Conservation (phyloP, 441 rosid species). For the Lepidium campestre region DNA sequence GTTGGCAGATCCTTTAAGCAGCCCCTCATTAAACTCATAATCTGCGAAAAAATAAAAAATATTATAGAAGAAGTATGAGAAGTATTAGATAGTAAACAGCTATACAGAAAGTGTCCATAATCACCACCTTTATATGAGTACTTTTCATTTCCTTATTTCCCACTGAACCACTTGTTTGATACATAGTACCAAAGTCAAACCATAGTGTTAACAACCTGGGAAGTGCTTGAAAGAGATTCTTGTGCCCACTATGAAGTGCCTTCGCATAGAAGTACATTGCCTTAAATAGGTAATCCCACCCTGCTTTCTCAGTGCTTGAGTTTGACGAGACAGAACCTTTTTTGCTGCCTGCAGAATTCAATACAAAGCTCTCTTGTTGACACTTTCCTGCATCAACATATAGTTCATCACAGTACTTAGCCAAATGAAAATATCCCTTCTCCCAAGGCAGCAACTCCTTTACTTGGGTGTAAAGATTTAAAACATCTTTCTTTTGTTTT, state of each 20-base stretch:
- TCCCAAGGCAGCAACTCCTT: constrained; percentile 97
- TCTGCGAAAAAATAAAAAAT: constrained; percentile 42
- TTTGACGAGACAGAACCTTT: constrained; percentile 52
- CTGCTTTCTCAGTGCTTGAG: constrained; percentile 52
- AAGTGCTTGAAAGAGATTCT: constrained; percentile 96
- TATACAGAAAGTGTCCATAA: constrained; percentile 8
- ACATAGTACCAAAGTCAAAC: constrained; percentile 95
- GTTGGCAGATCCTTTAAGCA: constrained; percentile 98
- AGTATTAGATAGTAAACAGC: constrained; percentile 1
- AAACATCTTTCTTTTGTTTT: constrained; percentile 97
- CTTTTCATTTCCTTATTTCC: constrained; percentile 68
- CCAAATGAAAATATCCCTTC: constrained; percentile 92
- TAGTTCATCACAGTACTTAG: constrained; percentile 93
- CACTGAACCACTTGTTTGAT: constrained; percentile 49
- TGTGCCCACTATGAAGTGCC: constrained; percentile 96
- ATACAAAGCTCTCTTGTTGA: constrained; percentile 72
- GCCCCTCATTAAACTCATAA: constrained; percentile 83
- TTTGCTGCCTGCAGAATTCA: constrained; percentile 39
- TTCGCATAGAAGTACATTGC: constrained; percentile 87
- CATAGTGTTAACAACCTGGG: constrained; percentile 96
- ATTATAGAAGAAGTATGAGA: neutral
- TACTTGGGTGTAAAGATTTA: constrained; percentile 83
- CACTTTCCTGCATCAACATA: constrained; percentile 95
- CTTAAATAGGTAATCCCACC: constrained; percentile 81
- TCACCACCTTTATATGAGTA: constrained; percentile 70